Percentiles rank a stretch among this genome's conserved stretches.
Conservation (phyloP, 2,329 filamentous ascomycete species). For the Cordyceps sp. region DNA sequence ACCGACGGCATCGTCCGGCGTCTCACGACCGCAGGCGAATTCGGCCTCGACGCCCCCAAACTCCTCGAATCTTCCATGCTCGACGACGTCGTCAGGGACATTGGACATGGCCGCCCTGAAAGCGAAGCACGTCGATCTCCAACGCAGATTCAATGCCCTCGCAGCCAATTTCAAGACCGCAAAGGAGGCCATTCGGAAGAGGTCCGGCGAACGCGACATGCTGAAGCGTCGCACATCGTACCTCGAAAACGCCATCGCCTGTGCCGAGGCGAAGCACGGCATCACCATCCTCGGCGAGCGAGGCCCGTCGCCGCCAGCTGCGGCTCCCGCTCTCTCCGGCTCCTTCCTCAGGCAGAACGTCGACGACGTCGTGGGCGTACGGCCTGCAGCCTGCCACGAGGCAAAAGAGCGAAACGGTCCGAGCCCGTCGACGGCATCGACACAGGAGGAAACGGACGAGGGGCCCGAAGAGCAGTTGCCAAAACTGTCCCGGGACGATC, state of each 20-base stretch:
- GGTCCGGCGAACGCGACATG: conserved; percentile 21
- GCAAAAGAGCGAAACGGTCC: too few species aligned
- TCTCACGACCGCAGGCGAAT: too few species aligned
- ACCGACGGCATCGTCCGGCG: too few species aligned
- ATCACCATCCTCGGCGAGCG: conserved; percentile 12
- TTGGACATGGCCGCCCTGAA: conserved; percentile 7
- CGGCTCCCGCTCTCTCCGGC: neutral
- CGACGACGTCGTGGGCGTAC: too few species aligned
- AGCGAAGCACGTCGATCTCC: conserved; percentile 19
- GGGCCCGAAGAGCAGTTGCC: too few species aligned
- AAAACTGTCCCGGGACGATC: too few species aligned
- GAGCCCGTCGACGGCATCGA: too few species aligned
- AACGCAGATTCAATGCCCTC: conserved; percentile 23
- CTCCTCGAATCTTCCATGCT: neutral
- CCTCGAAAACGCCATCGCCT: conserved; percentile 25
- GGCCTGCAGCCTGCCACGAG: too few species aligned
- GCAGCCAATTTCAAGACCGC: conserved; percentile 22
- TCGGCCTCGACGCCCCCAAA: too few species aligned
- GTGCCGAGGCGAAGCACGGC: conserved; percentile 21
- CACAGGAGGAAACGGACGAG: too few species aligned
- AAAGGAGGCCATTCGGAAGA: conserved; percentile 20
- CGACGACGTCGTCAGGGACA: neutral
- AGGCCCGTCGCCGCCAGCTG: neutral
- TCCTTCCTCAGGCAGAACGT: too few species aligned
- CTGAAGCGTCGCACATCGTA: conserved; percentile 29